These are phyloP conservation scores for Endoconidiophora laricicola DNA, from an alignment of 2,329 filamentous ascomycete genomes.

Conservation along the genomic window DNA sequence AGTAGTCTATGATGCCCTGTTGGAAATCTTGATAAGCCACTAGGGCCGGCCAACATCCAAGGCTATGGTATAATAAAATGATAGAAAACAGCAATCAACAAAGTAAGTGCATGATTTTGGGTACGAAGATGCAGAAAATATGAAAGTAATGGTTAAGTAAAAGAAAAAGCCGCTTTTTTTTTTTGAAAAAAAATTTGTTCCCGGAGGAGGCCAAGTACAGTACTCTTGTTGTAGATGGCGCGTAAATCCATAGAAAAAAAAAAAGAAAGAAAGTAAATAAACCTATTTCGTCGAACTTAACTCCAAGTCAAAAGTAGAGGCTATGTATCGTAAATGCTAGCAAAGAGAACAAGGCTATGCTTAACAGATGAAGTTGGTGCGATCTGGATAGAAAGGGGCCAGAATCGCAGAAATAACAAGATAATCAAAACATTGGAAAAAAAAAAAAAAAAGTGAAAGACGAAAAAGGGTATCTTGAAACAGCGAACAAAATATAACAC, in stretches of 20 bases:
- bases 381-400: no score
- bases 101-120: not conserved
- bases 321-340: no score
- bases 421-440: conserved; percentile 9
- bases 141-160: conserved; percentile 11
- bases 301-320: no score
- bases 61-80: not conserved
- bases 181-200: no score
- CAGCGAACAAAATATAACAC: conserved; percentile 3
- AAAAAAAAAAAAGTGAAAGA: conserved; percentile 15
- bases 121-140: conserved; percentile 2
- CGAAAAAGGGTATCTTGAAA: conserved; percentile 3
- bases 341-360: no score
- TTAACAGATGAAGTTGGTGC: no score
- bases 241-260: not conserved
- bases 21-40: not conserved
- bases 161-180: not conserved
- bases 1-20: not conserved
- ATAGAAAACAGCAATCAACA: conserved; percentile 13
- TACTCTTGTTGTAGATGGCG: conserved; percentile 4
- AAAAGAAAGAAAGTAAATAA: conserved; percentile 1
- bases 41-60: not conserved
- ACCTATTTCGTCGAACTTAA: not conserved
- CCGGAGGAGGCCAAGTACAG: not conserved
- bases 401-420: not conserved